Base-by-base conservation (phyloP, 805 yeast species). In the Tetrapisispora namnaoensis region DNA sequence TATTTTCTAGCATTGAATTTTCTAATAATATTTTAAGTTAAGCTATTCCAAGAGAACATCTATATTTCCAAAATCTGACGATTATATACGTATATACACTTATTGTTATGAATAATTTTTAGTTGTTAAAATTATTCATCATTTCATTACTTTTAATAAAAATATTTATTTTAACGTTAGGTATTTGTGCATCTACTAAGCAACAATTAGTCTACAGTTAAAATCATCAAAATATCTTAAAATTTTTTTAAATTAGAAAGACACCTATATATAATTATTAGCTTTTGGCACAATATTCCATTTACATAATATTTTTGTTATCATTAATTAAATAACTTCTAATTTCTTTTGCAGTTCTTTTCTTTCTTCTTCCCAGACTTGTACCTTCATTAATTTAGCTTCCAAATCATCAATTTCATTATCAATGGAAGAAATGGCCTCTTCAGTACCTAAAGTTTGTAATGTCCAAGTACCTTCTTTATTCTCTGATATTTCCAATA, bases 401-500 rank as follows among this genome's bases (percentile, higher is more conserved):
- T 81, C 77, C 50, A 89, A 70, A 43, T 76, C 80, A 36, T 76
- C 77, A 51, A 89, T 86, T 64, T 89, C 96, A 51, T 80, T 79
- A 48, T 86, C 93, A 43, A 83, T 77, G 16, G 83, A 75, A 44
- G 78, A 74, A 53, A 82, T 75, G 40, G 83, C 83, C 56, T 80
- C 81, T 50, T 76, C 82, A 13, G 82, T 74, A 9, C 86, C 82
- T 54, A 81, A 71, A 51, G 80, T 79, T 56, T 82, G 84, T 65
- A 82, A 68, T 50, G 72, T 72, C 82, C 85, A 83, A 16, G 41
- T 21, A 9, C 78, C 76, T 40, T 76, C 74, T 13, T 75, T 75
- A 41, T 75, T 74, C 35, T 76, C 77, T 28, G 82, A 76, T 38
- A 90, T 76, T 55, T 84, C 86, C 48, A 90, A 69, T 27, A 86